Evolutionary conservation across 495 filamentous ascomycete species (phyloP).

Genomic region (Schizothecium vesticola): DNA sequence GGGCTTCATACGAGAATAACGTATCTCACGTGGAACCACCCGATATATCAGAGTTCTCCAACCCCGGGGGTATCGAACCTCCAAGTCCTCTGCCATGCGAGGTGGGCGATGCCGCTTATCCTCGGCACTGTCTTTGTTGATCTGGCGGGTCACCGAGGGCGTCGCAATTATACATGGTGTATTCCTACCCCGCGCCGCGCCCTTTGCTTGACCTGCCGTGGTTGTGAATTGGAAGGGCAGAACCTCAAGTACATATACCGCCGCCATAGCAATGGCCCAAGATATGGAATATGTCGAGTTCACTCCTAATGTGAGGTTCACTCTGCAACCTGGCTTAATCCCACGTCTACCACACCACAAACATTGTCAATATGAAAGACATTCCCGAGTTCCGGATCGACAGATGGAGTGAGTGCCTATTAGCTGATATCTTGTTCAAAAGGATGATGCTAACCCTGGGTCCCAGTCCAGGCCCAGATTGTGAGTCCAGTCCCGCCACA

Average conservation of each 20-base stretch:
- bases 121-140: not conserved
- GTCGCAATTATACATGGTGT: not conserved
- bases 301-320: not conserved
- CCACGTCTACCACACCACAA: too few species aligned
- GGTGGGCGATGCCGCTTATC: not conserved
- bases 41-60: not conserved
- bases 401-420: constrained; percentile 13
- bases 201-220: not conserved
- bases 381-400: constrained; percentile 15
- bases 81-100: not conserved
- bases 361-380: constrained; percentile 10
- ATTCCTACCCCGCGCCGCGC: not conserved
- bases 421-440: not conserved
- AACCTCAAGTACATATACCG: too few species aligned
- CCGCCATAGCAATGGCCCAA: too few species aligned
- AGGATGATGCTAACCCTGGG: too few species aligned
- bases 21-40: not conserved
- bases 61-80: not conserved
- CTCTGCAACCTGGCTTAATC: too few species aligned
- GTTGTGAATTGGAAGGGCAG: too few species aligned
- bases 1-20: not conserved
- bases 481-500: too few species aligned
- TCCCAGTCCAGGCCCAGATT: too few species aligned
- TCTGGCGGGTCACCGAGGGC: not conserved
- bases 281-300: too few species aligned